These are phyloP conservation scores for Leishmania mexicana DNA, from an alignment of 208 protist species.

Conservation along the genomic window DNA sequence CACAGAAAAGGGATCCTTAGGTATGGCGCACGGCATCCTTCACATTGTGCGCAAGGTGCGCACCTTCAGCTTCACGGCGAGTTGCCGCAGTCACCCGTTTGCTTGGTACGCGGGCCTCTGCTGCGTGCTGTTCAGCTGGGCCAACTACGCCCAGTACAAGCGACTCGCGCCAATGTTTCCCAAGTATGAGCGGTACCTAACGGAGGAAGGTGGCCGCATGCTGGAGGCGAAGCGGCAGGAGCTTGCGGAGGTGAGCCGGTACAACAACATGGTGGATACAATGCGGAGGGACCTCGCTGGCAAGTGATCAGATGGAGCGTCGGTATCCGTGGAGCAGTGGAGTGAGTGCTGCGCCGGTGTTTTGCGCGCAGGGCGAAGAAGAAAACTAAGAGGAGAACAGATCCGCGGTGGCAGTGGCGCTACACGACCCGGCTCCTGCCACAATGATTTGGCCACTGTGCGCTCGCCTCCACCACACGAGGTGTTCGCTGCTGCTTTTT, in stretches of 20 bases:
- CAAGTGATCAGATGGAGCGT: slow-evolving; percentile 9
- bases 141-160: slow-evolving; percentile 79
- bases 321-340: not conserved
- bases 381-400: not conserved
- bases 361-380: not conserved
- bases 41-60: slow-evolving; percentile 45
- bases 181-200: slow-evolving; percentile 57
- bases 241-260: slow-evolving; percentile 69
- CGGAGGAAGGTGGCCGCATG: slow-evolving; percentile 68
- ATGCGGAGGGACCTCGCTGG: slow-evolving; percentile 68
- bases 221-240: slow-evolving; percentile 80
- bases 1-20: not conserved
- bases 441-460: too few species aligned
- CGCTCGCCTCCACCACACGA: not conserved
- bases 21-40: slow-evolving; percentile 20
- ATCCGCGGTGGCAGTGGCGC: not conserved
- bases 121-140: slow-evolving; percentile 54
- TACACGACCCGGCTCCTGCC: not conserved
- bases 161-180: slow-evolving; percentile 73
- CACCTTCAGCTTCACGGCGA: slow-evolving; percentile 62
- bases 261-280: slow-evolving; percentile 76
- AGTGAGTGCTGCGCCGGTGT: not conserved
- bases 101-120: slow-evolving; percentile 59
- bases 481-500: not conserved
- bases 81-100: slow-evolving; percentile 56